These are phyloP conservation scores for Gossypium schwendimanii DNA, from an alignment of 441 rosid species.

Conservation along the genomic window DNA sequence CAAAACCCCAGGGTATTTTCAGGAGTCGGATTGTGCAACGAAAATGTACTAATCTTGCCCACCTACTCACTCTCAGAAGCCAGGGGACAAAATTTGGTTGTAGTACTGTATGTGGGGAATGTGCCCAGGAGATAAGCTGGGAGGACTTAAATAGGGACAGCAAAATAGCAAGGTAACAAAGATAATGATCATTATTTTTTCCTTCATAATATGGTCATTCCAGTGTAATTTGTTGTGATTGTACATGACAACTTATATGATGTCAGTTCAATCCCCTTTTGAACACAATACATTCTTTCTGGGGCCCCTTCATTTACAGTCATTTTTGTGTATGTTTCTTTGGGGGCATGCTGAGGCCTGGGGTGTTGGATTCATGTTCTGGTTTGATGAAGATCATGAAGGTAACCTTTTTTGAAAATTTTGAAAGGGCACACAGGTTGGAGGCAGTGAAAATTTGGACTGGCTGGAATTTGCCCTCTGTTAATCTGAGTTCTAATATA, in stretches of 20 bases:
- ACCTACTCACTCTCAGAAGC: constrained; percentile 86
- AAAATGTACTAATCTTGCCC: constrained; percentile 76
- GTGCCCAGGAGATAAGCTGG: constrained; percentile 82
- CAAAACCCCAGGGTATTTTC: constrained; percentile 33
- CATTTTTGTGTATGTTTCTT: not conserved
- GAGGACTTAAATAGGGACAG: constrained; percentile 46
- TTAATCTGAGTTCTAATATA: constrained; percentile 12
- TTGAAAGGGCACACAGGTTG: not conserved
- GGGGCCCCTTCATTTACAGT: not conserved
- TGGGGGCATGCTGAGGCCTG: not conserved
- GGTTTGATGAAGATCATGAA: not conserved
- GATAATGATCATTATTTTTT: not conserved
- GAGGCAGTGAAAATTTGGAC: constrained; percentile 13
- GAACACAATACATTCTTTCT: constrained; percentile 13
- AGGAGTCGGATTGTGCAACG: constrained; percentile 50
- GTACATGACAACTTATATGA: constrained; percentile 19
- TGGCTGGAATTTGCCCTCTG: constrained; percentile 10
- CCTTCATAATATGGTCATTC: not conserved
- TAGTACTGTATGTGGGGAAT: constrained; percentile 85
- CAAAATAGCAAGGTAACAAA: constrained; percentile 23
- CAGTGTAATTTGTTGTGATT: constrained; percentile 17
- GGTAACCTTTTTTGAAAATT: not conserved
- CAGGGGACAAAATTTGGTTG: constrained; percentile 76
- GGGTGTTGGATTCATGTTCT: not conserved
- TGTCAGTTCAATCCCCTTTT: constrained; percentile 19